These are phyloP conservation scores for Rhodomyrtus psidioides DNA, from an alignment of 441 rosid genomes.

Conservation along the genomic window DNA sequence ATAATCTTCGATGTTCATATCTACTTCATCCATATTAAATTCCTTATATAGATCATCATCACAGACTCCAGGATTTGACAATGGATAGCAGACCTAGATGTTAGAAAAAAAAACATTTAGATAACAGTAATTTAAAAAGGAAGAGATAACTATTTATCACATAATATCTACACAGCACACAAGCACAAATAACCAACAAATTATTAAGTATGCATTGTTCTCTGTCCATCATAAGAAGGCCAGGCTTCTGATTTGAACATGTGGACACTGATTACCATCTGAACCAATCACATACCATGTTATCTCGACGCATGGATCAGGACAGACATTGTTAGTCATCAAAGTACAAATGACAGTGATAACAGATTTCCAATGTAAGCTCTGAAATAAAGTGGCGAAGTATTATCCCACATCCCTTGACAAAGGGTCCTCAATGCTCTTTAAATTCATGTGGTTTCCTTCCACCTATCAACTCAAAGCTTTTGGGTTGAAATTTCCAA, in stretches of 20 bases:
- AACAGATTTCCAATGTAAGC: background rate
- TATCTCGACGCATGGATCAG: background rate
- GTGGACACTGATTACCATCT: background rate
- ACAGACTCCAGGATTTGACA: slow-evolving; percentile 30
- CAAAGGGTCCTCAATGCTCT: no score
- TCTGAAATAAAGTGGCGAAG: background rate
- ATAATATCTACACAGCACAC: background rate
- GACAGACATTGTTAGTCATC: background rate
- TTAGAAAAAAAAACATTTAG: background rate
- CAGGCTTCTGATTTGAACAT: background rate
- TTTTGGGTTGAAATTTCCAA: no score
- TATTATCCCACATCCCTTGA: no score
- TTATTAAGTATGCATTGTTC: background rate
- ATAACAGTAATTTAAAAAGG: background rate
- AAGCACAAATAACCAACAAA: background rate
- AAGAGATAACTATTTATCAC: background rate
- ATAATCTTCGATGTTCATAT: slow-evolving; percentile 77
- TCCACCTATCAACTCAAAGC: no score
- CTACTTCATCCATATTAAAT: slow-evolving; percentile 86
- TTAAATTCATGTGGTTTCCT: no score
- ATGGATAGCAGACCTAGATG: slow-evolving; percentile 4
- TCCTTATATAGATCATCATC: slow-evolving; percentile 62
- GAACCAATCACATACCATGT: background rate
- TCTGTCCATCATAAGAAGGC: background rate
- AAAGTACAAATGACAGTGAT: no score